These are phyloP conservation scores for Ceratobasidium sp. DNA, from an alignment of 1,284 basidiomycete species.

Conservation along the genomic window DNA sequence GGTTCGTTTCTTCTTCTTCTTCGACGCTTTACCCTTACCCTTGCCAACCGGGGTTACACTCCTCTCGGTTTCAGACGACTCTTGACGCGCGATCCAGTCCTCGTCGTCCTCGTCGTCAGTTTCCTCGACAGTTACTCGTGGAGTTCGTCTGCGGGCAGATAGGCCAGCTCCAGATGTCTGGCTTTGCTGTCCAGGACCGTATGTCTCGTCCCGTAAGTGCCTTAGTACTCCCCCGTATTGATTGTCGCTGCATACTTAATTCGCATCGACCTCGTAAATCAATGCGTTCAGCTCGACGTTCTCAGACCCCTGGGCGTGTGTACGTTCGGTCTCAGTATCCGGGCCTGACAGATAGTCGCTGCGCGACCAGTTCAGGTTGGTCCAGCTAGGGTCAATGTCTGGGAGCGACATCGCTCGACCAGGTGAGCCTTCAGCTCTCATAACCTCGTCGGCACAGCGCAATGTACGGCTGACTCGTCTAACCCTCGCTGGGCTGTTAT, in stretches of 20 bases:
- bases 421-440: too few relatives aligned
- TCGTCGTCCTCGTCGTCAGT: not conserved
- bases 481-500: not conserved
- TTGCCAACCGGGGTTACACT: not conserved
- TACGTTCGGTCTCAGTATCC: too few relatives aligned
- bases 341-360: too few relatives aligned
- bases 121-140: not conserved
- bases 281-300: not conserved
- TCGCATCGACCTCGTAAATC: not conserved
- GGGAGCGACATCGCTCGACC: too few relatives aligned
- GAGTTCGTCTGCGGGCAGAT: not conserved
- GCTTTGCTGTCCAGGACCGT: not conserved
- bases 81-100: too few relatives aligned
- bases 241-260: not conserved
- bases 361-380: too few relatives aligned
- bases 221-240: too few relatives aligned
- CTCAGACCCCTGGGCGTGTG: too few relatives aligned
- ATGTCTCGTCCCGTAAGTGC: not conserved
- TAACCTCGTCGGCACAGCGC: too few relatives aligned
- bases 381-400: too few relatives aligned
- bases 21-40: not conserved
- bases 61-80: not conserved
- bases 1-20: too few relatives aligned
- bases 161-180: slow-evolving; percentile 10
- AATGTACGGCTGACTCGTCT: not conserved